Evolutionary conservation across 148 eudicot genomes (phyloP), one percentile per base, ranked within the genome.

Genomic region (Hydrangea macrophylla): DNA sequence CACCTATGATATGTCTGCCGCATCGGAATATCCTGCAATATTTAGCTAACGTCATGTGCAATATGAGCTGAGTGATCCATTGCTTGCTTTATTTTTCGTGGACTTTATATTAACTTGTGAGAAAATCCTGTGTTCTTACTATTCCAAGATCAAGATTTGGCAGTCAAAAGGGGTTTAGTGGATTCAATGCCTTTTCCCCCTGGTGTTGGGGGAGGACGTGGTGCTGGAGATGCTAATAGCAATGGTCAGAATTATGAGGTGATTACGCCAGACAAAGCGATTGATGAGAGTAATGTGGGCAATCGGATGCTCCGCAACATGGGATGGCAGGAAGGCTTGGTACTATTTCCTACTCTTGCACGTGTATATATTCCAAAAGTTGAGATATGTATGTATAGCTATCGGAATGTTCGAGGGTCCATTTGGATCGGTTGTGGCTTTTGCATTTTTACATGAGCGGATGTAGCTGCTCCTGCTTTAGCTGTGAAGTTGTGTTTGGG

Each of bases 271-370:
- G 97, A 94, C 55, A 86, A 78, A 78, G 97, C 96, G 30, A 85
- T 94, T 72, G 98, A 94, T 70, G 98, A 94, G 82, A 90, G 70
- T 80, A 94, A 94, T 81, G 96, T 94, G 65, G 98, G 98, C 74
- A 94, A 94, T 71, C 85, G 91, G 75, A 94, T 94, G 96, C 98
- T 94, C 31, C 95, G 97, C 78, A 94, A 72, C 85, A 94, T 94
- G 98, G 98, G 98, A 70, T 94, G 98, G 98, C 92, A 92, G 33
- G 98, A 94, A 77, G 98, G 98, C 88, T 94, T 79, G 98, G 98
- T 90, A 94, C 74, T 75, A 27, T 71, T 61, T 80, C 75, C 23
- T 70, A 61, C 79, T 28, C 76, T 75, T 76, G 15, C 66, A 58
- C 62, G 77, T 36, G 7, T 45, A 39, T 61, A 70, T 17, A 26